Base-by-base conservation (phyloP, 75 land plant genomes). In the Pinus taeda region DNA sequence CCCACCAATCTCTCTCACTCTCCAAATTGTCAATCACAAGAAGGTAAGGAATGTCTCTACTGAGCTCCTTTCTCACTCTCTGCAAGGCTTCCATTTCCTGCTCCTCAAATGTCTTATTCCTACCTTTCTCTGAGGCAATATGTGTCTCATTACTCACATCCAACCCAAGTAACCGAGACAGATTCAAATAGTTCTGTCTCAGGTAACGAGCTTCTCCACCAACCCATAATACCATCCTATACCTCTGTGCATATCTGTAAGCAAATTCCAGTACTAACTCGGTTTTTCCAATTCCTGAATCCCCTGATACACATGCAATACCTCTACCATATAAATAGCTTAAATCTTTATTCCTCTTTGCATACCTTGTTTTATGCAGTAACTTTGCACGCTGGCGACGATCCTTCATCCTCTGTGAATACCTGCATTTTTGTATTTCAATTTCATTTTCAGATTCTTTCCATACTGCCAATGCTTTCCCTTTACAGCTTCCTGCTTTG, bases 1-100 rank as follows among this genome's bases (percentile, higher is more conserved):
- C 97, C 97, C 94, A 96, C 91, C 91, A 93, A 78, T 95, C 98
- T 59, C 86, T 86, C 83, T 95, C 98, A 65, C 78, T 87, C 74
- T 96, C 98, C 76, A 96, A 80, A 57, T 92, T 93, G 76, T 96
- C 97, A 75, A 96, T 93, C 21, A 96, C 76, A 55, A 96, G 86
- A 71, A 96, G 77, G 78, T 88, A 93, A 1, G 98, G 98, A 8
- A 96, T 85, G 78, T 93, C 90, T 67, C 91, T 67, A 84, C 84
- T 87, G 18, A 96, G 84, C 80, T 93, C 98, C 60, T 83, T 84
- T 33, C 86, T 77, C 29, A 96, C 84, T 73, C 86, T 83, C 21
- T 83, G 79, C 36, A 93, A 49, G 22, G 97, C 94, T 33, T 89
- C 91, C 74, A 84, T 90, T 77, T 96, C 98, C 79, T 84, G 90